Percentiles rank a stretch among this genome's conserved stretches.
Conservation (phyloP, 495 filamentous ascomycete genomes). For the Aspergillus saccharolyticus region DNA sequence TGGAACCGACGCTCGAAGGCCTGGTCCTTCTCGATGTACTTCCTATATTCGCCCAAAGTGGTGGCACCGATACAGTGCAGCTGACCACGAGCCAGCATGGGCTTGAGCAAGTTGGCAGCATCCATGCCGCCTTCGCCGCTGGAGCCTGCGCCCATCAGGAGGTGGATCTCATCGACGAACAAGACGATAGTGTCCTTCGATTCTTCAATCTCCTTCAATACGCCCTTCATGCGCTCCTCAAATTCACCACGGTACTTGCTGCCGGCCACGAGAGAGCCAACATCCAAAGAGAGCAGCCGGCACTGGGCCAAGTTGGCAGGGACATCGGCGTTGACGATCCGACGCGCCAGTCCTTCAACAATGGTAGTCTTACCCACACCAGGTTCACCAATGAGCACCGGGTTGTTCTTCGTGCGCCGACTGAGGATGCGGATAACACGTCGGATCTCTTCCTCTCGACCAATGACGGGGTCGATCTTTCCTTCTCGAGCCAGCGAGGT, state of each 20-base stretch:
- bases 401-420: constrained; percentile 96
- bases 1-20: constrained; percentile 98
- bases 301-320: constrained; percentile 93
- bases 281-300: constrained; percentile 88
- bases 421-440: constrained; percentile 91
- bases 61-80: constrained; percentile 97
- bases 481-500: constrained; percentile 89
- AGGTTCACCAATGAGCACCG: constrained; percentile 90
- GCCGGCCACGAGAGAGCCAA: constrained; percentile 89
- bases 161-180: constrained; percentile 97
- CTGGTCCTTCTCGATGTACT: constrained; percentile 98
- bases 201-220: constrained; percentile 92
- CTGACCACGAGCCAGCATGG: constrained; percentile 92
- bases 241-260: constrained; percentile 98
- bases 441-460: constrained; percentile 92
- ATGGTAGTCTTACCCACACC: constrained; percentile 99
- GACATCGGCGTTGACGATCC: constrained; percentile 93
- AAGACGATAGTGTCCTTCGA: constrained; percentile 96
- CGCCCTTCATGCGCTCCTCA: constrained; percentile 97
- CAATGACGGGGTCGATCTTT: constrained; percentile 97
- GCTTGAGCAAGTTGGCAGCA: constrained; percentile 94
- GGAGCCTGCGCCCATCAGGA: constrained; percentile 93
- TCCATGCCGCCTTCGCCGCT: constrained; percentile 98
- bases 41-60: constrained; percentile 90
- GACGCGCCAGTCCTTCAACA: constrained; percentile 90